Evolutionary conservation across 257 asterid species (phyloP), one percentile per base, ranked within the genome.

Genomic region (Ilex asprella): DNA sequence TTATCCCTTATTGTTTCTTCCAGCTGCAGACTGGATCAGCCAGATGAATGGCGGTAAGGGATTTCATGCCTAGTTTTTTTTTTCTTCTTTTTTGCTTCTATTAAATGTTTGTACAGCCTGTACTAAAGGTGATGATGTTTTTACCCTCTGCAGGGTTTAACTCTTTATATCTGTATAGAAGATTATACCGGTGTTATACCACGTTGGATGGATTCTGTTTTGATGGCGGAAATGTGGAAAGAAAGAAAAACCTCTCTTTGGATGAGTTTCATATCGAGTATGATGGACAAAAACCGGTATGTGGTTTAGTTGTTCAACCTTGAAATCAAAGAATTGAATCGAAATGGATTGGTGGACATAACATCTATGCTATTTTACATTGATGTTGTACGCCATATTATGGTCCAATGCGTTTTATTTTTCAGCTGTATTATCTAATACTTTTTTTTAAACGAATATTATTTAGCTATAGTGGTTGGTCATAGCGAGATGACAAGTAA

Each of bases 181-280:
- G 99, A 76, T 67, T 80, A 56, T 93, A 93, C 78, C 84, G 99
- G 75, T 87, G 96, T 67, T 71, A 87, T 73, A 87, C 99, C 71
- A 79, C 92, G 35, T 82, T 93, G 71, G 70, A 76, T 74, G 91
- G 86, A 70, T 93, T 93, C 79, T 78, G 89, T 43, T 89, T 80
- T 52, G 97, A 89, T 68, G 68, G 75, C 43, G 96, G 96, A 69
- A 93, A 87, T 69, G 94, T 89, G 59, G 96, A 81, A 64, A 85
- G 97, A 79, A 73, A 69, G 73, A 79, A 78, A 54, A 70, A 71
- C 49, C 73, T 87, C 70, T 78, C 95, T 64, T 55, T 80, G 16
- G 87, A 87, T 68, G 90, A 85, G 67, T 93, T 93, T 72, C 78
- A 56, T 12, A 59, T 39, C 31, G 75, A 78, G 54, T 89, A 80